A percentile compares a stretch with the other conserved stretches of the same genome.
These are phyloP conservation scores for Phytophthora quininea DNA, from an alignment of 352 stramenopile species.

Conservation along the genomic window DNA sequence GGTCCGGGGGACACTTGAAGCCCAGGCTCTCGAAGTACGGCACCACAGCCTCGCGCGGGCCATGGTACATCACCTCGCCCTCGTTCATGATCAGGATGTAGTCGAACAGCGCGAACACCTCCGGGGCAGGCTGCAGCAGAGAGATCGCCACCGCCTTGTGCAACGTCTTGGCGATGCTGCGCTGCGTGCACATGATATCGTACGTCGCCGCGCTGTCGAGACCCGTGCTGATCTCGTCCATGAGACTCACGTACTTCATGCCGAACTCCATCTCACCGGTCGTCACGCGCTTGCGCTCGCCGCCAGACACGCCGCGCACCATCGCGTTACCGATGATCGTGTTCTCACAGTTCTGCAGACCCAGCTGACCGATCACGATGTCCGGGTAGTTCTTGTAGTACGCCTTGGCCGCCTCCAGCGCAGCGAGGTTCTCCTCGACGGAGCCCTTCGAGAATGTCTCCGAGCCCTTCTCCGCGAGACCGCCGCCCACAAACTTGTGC, in stretches of 20 bases:
- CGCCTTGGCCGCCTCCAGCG: conserved; percentile 17
- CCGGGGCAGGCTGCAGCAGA: conserved; percentile 81
- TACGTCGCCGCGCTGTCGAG: conserved; percentile 51
- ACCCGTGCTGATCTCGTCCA: conserved; percentile 75
- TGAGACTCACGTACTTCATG: conserved; percentile 66
- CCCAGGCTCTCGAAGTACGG: conserved; percentile 27
- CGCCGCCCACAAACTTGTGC: conserved; percentile 67
- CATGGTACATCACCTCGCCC: conserved; percentile 44
- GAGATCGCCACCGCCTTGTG: conserved; percentile 62
- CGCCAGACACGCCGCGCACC: conserved; percentile 65
- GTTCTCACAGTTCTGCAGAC: conserved; percentile 55
- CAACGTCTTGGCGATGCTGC: conserved; percentile 43
- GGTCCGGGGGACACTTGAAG: conserved; percentile 26
- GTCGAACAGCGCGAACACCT: conserved; percentile 54
- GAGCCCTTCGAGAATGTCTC: conserved; percentile 47
- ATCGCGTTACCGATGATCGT: conserved; percentile 67
- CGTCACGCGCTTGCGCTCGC: conserved; percentile 72
- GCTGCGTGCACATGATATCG: conserved; percentile 48
- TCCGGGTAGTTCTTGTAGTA: conserved; percentile 47
- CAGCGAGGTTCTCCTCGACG: conserved; percentile 28
- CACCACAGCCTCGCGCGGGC: conserved; percentile 23
- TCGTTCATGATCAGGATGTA: conserved; percentile 50
- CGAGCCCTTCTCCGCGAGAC: conserved; percentile 39
- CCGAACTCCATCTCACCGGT: conserved; percentile 87
- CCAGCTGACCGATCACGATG: conserved; percentile 45